Evolutionary conservation across 2,329 filamentous ascomycete species (phyloP), one percentile per base, ranked within the genome.

Genomic region (Clonostachys chloroleuca): DNA sequence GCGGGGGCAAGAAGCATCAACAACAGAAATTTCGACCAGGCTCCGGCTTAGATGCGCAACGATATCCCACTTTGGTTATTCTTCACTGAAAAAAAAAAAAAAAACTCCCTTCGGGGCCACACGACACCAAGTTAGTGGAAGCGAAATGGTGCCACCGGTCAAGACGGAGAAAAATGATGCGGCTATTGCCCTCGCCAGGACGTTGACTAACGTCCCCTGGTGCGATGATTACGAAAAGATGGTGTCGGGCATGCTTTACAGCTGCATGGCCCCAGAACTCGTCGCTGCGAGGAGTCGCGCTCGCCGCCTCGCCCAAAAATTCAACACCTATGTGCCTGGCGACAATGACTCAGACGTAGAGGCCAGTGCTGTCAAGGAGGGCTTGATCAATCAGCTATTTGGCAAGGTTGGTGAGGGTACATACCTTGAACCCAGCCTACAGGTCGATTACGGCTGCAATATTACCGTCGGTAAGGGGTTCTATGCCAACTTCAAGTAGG

Each of bases 221-320:
- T 75, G 77, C 49, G 80, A 83, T 8, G 75, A 83, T 50, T 84
- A 83, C 46, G 78, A 84, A 56, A 79, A 77, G 56, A 84, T 84
- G 79, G 78, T 84, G 43, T 83, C 78, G 0, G 80, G 80, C 30
- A 78, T 83, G 67, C 66, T 83, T 35, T 83, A 83, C 62, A 64
- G 80, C 54, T 61, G 69, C 18, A 63, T 70, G 40, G 69, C 58
- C 1, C 74, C 75, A 1, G 69, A 77, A 44, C 67, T 84, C 33
- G 56, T 66, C n/a, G 57, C 66, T 5, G 73, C 70, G 12, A 74
- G 80, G 40, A 77, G 77, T 62, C 69, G 70, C 43, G 77, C 79
- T 14, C 71, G 81, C n/a, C 67, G 67, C 24, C 70, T 79, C 52
- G 74, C 74, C 59, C 73, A 80, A 60, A 75, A 75, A 52, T 84